Evolutionary conservation across 2,329 filamentous ascomycete genomes (phyloP).

Genomic region (Aspergillus latus): DNA sequence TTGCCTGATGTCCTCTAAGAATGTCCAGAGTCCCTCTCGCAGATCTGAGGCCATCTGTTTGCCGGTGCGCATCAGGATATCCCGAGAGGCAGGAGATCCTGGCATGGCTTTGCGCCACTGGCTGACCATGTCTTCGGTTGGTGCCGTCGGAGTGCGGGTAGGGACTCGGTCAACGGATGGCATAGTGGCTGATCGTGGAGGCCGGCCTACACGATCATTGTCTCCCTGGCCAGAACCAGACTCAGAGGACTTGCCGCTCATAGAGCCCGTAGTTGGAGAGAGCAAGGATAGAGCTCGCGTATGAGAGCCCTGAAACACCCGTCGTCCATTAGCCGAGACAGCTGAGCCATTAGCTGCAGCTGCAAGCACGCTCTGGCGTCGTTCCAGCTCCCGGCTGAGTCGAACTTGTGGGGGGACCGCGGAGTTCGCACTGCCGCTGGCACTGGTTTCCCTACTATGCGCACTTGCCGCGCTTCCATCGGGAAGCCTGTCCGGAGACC

Average conservation of each 20-base stretch:
- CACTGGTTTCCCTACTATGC: constrained; percentile 30
- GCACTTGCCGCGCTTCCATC: neutral
- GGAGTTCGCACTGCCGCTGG: constrained; percentile 27
- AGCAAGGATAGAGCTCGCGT: constrained; percentile 74
- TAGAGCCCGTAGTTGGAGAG: constrained; percentile 54
- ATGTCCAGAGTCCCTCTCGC: constrained; percentile 85
- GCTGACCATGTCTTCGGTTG: constrained; percentile 38
- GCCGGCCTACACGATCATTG: constrained; percentile 33
- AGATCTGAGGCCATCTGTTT: constrained; percentile 89
- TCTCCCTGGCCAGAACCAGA: constrained; percentile 18
- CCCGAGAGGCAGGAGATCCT: constrained; percentile 47
- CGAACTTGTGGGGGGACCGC: constrained; percentile 31
- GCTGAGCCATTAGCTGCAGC: constrained; percentile 40
- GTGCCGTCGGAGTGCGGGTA: constrained; percentile 21
- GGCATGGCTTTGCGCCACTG: constrained; percentile 46
- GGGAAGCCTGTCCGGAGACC: constrained; percentile 32
- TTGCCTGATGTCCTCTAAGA: constrained; percentile 91
- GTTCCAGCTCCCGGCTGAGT: constrained; percentile 64
- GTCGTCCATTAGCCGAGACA: constrained; percentile 49
- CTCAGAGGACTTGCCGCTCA: constrained; percentile 19
- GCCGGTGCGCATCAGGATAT: constrained; percentile 55
- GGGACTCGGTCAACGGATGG: constrained; percentile 40
- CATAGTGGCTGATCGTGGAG: constrained; percentile 43
- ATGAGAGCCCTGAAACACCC: constrained; percentile 67
- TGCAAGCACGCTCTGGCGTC: constrained; percentile 65